Base-by-base conservation (phyloP, 2,329 filamentous ascomycete genomes). In the Xylariaceae sp. region DNA sequence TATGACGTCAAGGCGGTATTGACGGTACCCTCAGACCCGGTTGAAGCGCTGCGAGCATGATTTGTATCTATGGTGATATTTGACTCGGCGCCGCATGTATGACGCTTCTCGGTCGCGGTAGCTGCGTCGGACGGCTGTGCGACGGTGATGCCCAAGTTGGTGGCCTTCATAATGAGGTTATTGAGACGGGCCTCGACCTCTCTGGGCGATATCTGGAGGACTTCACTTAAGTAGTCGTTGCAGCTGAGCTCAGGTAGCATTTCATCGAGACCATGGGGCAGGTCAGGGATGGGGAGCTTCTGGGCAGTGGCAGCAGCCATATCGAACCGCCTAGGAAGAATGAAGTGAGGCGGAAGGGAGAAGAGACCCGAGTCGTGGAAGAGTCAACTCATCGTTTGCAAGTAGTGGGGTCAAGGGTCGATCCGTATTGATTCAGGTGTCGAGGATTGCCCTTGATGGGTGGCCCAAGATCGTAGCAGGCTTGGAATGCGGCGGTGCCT, bases 21-120 rank as follows among this genome's bases (percentile, higher is more conserved):
- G 3, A 62, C 56, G 4, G 72, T 70, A 18, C 50, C 56, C 19
- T 59, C 51, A 11, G 67, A 68, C 8, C 60, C 63, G 34, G 67
- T 66, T 3, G 74, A 76, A 45, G 63, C 64, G 12, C 67, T 67
- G 29, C 71, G 71, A 18, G 62, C 65, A 52, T 71, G 69, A 18
- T 56, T 64, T 22, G 62, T 62, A 29, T 65, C 62, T 18, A 64
- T 58, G 7, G 69, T 71, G 26, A 62, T 62, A 42, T 54, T 62
- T 16, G 71, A 74, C 45, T 72, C 64, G 47, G 66, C 62, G 40
- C 61, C 65, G 24, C 64, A 65, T 3, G 57, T 61, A 41, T 65
- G 61, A 37, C 60, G 61, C 42, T 66, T 64, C 26, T 68, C 45
- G 19, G 51, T 29, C 31, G 48, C 42, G 24, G 57, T 53, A 22